These are phyloP conservation scores for Pterocarpus macrocarpus DNA, from an alignment of 306 rosid species.

Conservation along the genomic window DNA sequence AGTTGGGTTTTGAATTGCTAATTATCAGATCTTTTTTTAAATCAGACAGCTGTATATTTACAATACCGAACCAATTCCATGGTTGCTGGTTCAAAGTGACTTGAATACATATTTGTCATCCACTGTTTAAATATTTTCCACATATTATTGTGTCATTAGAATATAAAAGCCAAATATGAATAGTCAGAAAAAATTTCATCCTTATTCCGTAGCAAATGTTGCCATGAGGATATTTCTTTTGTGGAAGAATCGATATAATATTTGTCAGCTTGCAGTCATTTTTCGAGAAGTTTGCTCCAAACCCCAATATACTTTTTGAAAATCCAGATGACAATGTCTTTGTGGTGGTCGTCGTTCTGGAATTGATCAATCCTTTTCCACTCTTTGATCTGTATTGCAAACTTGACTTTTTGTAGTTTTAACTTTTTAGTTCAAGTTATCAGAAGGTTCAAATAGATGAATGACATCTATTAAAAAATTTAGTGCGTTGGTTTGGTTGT, in stretches of 20 bases:
- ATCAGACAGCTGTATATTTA: conserved; percentile 7
- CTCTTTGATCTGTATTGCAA: neutral
- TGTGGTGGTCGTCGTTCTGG: neutral
- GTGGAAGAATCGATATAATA: too few relatives aligned
- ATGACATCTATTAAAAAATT: neutral
- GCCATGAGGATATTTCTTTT: too few relatives aligned
- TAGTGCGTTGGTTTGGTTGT: neutral
- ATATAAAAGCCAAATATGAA: too few relatives aligned
- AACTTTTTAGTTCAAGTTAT: neutral
- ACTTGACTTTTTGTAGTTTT: too few relatives aligned
- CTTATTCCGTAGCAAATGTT: too few relatives aligned
- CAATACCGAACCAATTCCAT: neutral
- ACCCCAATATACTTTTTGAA: neutral
- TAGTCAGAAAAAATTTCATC: too few relatives aligned
- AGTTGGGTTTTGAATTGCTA: neutral
- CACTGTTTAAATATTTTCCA: too few relatives aligned
- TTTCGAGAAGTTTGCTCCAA: neutral
- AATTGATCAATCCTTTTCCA: neutral
- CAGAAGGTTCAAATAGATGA: conserved; percentile 12
- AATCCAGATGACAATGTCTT: neutral
- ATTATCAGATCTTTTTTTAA: neutral
- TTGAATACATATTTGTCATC: too few relatives aligned
- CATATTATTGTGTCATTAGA: too few relatives aligned
- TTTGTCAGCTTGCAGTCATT: neutral
- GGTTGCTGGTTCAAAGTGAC: too few relatives aligned